Base-by-base conservation (phyloP, 305 asterid species). In the Plantago rigida region DNA sequence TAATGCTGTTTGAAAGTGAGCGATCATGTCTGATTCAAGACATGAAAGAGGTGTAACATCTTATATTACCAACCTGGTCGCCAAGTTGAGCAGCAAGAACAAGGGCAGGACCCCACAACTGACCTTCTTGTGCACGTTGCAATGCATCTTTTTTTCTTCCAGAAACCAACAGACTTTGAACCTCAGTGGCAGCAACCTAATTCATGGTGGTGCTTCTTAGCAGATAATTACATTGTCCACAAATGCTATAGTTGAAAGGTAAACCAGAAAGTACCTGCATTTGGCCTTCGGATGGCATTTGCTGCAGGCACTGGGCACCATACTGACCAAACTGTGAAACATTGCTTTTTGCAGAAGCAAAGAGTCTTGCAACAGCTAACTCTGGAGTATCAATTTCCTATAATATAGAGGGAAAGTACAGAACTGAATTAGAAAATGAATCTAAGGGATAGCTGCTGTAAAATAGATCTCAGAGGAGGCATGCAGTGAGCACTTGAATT, bases 1-100 rank as follows among this genome's bases (percentile, higher is more conserved):
- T 42, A 57, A 3, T 9, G 19, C 15, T 3, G 42, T 31, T 47
- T 41, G 17, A 31, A 68, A 62, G 41, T 60, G 11, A 70, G 53
- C 57, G 55, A 13, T 68, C 53, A 52, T 46, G 64, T 17, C 53
- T 41, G 48, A 63, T 47, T 53, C 51, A 48, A 47, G 52, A 9
- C 15, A 22, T 1, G 2, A 2, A 22, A 22, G 26, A 22, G 62
- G 47, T 11, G 34, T 29, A 52, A 67, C 24, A 39, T 62, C 17
- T 53, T 9, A 63, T 44, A 57, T 47, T 26, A 63, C 76, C 55
- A 51, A 88, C 99, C 84, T 88, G 95, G 71, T 86, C 89, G 19
- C 96, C 95, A 67, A 92, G 96, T 73, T 82, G 99, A 59, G 96
- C 99, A 72, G 95, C 96, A 70, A 92, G 96, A 71, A 86, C 84